Evolutionary conservation across 345 rosid species (phyloP).

Genomic region (Linum usitatissimum): DNA sequence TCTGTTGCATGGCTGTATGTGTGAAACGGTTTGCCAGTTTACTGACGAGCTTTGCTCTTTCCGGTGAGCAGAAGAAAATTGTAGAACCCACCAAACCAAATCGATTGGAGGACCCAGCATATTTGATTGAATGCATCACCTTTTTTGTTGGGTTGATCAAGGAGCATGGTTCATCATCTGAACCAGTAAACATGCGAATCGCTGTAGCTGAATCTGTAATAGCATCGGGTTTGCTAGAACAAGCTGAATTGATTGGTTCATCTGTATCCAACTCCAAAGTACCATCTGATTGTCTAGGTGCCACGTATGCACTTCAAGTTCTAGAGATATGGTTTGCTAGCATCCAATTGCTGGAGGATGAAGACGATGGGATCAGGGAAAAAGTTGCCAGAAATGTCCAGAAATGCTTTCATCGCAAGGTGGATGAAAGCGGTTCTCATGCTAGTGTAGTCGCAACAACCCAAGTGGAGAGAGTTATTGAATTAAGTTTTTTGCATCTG

Average conservation of each 20-base stretch:
- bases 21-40: slow-evolving; percentile 40
- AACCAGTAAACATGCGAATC: slow-evolving; percentile 67
- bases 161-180: slow-evolving; percentile 61
- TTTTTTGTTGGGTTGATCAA: slow-evolving; percentile 48
- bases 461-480: slow-evolving; percentile 85
- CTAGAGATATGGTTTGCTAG: slow-evolving; percentile 69
- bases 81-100: slow-evolving; percentile 14
- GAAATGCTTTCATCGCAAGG: slow-evolving; percentile 38
- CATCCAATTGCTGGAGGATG: slow-evolving; percentile 81
- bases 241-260: slow-evolving; percentile 54
- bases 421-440: slow-evolving; percentile 11
- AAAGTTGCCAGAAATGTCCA: slow-evolving; percentile 52
- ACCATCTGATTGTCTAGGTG: slow-evolving; percentile 18
- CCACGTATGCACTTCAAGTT: slow-evolving; percentile 40
- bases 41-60: slow-evolving; percentile 24
- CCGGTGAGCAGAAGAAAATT: slow-evolving; percentile 13
- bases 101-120: slow-evolving; percentile 22
- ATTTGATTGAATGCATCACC: slow-evolving; percentile 37
- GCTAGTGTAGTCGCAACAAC: slow-evolving; percentile 39
- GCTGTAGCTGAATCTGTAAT: slow-evolving; percentile 76
- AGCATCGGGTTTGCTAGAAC: slow-evolving; percentile 81
- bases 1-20: slow-evolving; percentile 83
- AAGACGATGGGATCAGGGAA: slow-evolving; percentile 75
- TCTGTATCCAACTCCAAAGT: slow-evolving; percentile 29
- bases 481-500: slow-evolving; percentile 53